Base-by-base conservation (phyloP, 2,329 filamentous ascomycete species). In the Ceratocystis colombiana region DNA sequence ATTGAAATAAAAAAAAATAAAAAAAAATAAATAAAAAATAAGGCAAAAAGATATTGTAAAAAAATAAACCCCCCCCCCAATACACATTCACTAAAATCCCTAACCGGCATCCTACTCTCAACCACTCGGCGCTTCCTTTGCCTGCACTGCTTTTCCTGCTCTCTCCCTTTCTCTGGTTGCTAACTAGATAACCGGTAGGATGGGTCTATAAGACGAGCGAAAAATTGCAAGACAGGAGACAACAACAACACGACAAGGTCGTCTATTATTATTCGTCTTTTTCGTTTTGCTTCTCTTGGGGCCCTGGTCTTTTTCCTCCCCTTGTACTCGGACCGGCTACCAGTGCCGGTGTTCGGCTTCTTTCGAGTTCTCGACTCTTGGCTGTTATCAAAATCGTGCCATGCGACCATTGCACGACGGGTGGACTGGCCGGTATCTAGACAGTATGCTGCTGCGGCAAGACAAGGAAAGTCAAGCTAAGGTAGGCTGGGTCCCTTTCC, bases 361-460 rank as follows among this genome's bases (percentile, higher is more conserved):
- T 33, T 33, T 22, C 17, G 7, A 37, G 33, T 12, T 33, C 53
- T 57, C 15, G 46, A 50, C n/a, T 57, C 50, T 57, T 30, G 20
- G 50, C 50, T 57, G 53, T 33, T 57, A 4, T 57, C 17, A 57
- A 57, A 57, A 57, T 57, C 25, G 53, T 57, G 25, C 53, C 53
- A 57, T 57, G 53, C 28, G 53, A 57, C 25, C 53, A 33, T 7
- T 57, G 53, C 53, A 57, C 53, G 28, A 17, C 8, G 8, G 33
- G 33, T 37, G 22, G 53, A 33, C 25, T 57, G 17, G 53, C 25
- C 53, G 53, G 33, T 57, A 57, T 53, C 28, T 3, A 57, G 25
- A 33, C 53, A 33, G 33, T 57, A 33, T 7, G 33, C 33, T 37
- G 33, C 33, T 37, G 33, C 33, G 33, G 33, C 33, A 37, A 37